phyloP scores from a whole-genome alignment of 2,329 filamentous ascomycete genomes.

The Talaromyces sp. region DNA sequence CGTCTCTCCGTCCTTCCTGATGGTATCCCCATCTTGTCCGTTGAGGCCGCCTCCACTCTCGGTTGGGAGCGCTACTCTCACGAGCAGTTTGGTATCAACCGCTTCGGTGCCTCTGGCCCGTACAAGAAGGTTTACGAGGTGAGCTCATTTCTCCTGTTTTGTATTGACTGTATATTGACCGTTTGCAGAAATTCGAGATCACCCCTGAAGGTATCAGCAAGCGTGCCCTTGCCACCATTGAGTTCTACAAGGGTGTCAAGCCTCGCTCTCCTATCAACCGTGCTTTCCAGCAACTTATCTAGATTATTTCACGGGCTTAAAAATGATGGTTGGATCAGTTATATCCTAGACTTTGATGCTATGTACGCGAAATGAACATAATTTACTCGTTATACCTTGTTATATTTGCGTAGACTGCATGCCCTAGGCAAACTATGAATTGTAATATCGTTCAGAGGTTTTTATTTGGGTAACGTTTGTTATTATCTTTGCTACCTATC shows the following conservation, averaged over 20 bases:
- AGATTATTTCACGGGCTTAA: slow-evolving; percentile 40
- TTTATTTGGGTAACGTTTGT: not conserved
- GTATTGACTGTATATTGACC: slow-evolving; percentile 35
- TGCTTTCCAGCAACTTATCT: slow-evolving; percentile 96
- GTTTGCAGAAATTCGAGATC: slow-evolving; percentile 90
- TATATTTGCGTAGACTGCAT: not conserved
- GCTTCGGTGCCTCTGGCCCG: slow-evolving; percentile 93
- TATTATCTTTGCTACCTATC: not conserved
- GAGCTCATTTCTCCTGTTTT: slow-evolving; percentile 34
- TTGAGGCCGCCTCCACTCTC: slow-evolving; percentile 95
- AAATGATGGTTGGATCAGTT: not conserved
- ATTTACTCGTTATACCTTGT: not conserved
- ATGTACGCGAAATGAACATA: slow-evolving; percentile 17
- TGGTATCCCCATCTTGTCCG: slow-evolving; percentile 85
- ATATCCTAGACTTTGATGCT: slow-evolving; percentile 15
- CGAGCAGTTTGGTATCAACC: slow-evolving; percentile 99
- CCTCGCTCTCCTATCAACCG: slow-evolving; percentile 94
- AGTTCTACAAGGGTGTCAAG: slow-evolving; percentile 97
- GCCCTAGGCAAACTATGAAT: not conserved
- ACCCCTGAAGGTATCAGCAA: slow-evolving; percentile 95
- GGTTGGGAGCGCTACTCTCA: slow-evolving; percentile 99
- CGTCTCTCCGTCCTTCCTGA: slow-evolving; percentile 87
- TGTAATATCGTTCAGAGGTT: not conserved
- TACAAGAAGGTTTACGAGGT: slow-evolving; percentile 98
- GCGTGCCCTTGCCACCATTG: slow-evolving; percentile 83